Conservation (phyloP, 2,329 filamentous ascomycete species). For the Pyrenophora tritici-repentis region DNA sequence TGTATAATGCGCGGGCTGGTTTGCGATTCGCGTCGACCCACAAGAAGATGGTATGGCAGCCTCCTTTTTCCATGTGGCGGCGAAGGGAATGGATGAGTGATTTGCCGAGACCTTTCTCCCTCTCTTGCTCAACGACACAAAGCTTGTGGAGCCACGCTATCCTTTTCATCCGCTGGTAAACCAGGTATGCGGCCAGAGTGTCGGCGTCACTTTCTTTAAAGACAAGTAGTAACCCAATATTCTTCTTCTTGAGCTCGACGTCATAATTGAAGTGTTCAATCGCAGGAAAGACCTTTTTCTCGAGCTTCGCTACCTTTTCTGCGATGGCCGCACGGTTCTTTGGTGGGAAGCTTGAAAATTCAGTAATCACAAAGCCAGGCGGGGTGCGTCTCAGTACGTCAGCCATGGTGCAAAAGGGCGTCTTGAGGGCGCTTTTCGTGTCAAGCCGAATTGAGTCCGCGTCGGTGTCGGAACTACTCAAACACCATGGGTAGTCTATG, state of each 20-base stretch:
- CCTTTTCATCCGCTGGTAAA: constrained; percentile 32
- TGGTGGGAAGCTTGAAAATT: constrained; percentile 21
- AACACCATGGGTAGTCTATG: too few relatives aligned
- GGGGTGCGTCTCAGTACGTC: not conserved
- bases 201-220: constrained; percentile 20
- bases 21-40: constrained; percentile 58
- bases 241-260: constrained; percentile 56
- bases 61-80: constrained; percentile 51
- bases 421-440: too few relatives aligned
- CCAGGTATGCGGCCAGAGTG: constrained; percentile 51
- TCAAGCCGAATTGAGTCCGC: too few relatives aligned
- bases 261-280: constrained; percentile 58
- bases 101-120: constrained; percentile 54
- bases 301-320: constrained; percentile 42
- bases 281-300: constrained; percentile 57
- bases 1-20: constrained; percentile 54
- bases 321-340: constrained; percentile 28
- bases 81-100: constrained; percentile 53
- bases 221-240: constrained; percentile 51
- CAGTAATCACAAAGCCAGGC: constrained; percentile 17
- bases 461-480: too few relatives aligned
- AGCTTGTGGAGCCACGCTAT: constrained; percentile 58
- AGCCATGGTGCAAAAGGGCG: constrained; percentile 8
- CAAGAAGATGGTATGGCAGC: constrained; percentile 55
- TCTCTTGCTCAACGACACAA: constrained; percentile 54